A percentile compares a stretch with the other conserved stretches of the same genome.
Evolutionary conservation across 1,139 yeast species (phyloP).

Genomic region (Zygosaccharomyces sapae): DNA sequence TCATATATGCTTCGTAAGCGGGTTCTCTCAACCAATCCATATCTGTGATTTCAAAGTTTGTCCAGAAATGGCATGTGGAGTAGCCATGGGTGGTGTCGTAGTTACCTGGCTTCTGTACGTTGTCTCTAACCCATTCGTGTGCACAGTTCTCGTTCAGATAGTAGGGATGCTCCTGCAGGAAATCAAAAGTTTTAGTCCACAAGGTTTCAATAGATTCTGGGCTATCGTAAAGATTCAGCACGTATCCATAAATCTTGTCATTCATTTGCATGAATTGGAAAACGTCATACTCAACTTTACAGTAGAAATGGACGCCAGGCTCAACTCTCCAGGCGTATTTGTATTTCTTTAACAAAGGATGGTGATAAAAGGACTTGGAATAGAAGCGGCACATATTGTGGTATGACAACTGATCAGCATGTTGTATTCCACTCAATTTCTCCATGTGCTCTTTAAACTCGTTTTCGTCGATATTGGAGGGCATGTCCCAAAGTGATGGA

Average conservation of each 20-base stretch:
- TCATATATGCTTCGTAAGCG: conserved; percentile 60
- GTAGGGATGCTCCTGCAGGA: conserved; percentile 47
- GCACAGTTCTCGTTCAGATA: conserved; percentile 65
- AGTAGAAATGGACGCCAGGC: conserved; percentile 76
- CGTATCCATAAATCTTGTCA: conserved; percentile 76
- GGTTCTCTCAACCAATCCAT: conserved; percentile 70
- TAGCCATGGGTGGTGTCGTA: conserved; percentile 45
- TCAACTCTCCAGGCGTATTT: conserved; percentile 91
- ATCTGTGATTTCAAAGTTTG: conserved; percentile 80
- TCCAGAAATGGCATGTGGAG: conserved; percentile 91
- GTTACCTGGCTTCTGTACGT: conserved; percentile 42
- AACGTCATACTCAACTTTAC: conserved; percentile 73
- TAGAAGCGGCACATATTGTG: conserved; percentile 78
- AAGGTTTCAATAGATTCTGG: conserved; percentile 75
- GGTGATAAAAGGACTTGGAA: conserved; percentile 72
- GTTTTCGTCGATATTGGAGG: conserved; percentile 42
- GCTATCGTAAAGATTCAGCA: conserved; percentile 68
- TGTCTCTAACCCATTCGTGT: conserved; percentile 67
- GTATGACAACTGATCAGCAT: conserved; percentile 70
- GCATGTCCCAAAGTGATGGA: conserved; percentile 59
- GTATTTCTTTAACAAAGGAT: conserved; percentile 56
- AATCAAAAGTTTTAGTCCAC: conserved; percentile 68
- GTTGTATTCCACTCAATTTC: conserved; percentile 56
- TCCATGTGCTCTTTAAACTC: conserved; percentile 47
- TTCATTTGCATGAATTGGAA: conserved; percentile 68